These are phyloP conservation scores for Mycosphaerella sp. DNA, from an alignment of 2,329 filamentous ascomycete species.

Conservation along the genomic window DNA sequence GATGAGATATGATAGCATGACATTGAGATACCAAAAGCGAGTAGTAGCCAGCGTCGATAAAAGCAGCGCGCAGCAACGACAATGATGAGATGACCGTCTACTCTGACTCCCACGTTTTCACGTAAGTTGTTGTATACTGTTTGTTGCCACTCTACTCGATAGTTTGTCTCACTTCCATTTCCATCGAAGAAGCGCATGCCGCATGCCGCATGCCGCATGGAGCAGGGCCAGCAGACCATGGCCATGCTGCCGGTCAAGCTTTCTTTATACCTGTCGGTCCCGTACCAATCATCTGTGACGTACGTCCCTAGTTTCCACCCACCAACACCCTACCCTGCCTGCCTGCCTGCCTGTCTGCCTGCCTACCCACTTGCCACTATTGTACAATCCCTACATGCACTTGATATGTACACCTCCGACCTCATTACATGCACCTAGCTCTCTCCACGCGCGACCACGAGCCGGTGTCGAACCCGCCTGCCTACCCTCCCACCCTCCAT, in stretches of 20 bases:
- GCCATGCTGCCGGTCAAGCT: not conserved
- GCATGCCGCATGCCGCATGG: not conserved
- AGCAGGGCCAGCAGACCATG: too few species aligned
- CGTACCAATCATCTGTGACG: not conserved
- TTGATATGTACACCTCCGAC: not conserved
- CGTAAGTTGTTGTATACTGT: not conserved
- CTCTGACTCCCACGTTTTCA: not conserved
- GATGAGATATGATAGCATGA: constrained; percentile 9
- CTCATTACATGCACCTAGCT: not conserved
- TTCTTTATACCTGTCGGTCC: not conserved
- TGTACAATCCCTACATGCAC: too few species aligned
- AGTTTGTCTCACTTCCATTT: not conserved
- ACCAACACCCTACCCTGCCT: not conserved
- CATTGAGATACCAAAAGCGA: constrained; percentile 11
- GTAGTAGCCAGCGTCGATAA: constrained; percentile 2
- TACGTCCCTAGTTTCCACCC: not conserved
- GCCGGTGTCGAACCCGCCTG: not conserved
- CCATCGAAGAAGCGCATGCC: not conserved
- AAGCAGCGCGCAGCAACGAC: constrained; percentile 1
- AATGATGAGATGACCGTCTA: constrained; percentile 4
- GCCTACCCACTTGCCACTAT: too few species aligned
- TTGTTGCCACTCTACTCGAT: too few species aligned
- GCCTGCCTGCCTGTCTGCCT: too few species aligned
- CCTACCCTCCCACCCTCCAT: not conserved
- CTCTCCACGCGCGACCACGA: constrained; percentile 3